A percentile compares a stretch with the other conserved stretches of the same genome.
These are phyloP conservation scores for Colletotrichum zoysiae DNA, from an alignment of 2,329 filamentous ascomycete species.

Conservation along the genomic window DNA sequence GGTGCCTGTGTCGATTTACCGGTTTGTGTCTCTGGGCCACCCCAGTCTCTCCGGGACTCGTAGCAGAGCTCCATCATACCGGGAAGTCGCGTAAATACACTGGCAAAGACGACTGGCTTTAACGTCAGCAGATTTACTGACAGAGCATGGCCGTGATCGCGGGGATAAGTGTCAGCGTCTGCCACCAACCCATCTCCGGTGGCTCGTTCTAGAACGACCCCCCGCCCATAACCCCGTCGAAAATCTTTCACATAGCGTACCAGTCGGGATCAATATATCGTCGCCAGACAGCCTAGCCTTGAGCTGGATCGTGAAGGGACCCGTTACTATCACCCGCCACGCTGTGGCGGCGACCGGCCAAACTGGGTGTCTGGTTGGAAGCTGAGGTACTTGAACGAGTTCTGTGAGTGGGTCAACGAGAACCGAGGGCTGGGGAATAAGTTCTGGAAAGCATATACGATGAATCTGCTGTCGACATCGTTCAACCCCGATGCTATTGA, in stretches of 20 bases:
- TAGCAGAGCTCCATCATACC: constrained; percentile 54
- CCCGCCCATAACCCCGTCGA: too few species aligned
- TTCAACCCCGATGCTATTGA: not conserved
- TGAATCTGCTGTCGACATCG: not conserved
- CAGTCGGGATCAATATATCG: too few species aligned
- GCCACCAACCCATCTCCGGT: too few species aligned
- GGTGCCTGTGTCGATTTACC: constrained; percentile 46
- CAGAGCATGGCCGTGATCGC: too few species aligned
- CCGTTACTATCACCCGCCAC: not conserved
- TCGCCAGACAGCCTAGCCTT: too few species aligned
- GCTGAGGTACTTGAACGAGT: constrained; percentile 53
- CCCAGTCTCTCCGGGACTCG: constrained; percentile 55
- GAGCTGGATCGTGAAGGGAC: constrained; percentile 38
- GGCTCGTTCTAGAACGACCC: too few species aligned
- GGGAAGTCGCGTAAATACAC: too few species aligned
- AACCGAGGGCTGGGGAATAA: constrained; percentile 36
- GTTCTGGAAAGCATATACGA: not conserved
- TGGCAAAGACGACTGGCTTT: too few species aligned
- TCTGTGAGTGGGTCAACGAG: constrained; percentile 53
- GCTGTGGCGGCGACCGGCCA: constrained; percentile 21
- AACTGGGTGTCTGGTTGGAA: constrained; percentile 43
- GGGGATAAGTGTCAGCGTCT: too few species aligned
- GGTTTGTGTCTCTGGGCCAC: constrained; percentile 41
- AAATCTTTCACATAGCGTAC: too few species aligned
- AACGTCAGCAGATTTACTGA: too few species aligned